A percentile compares a stretch with the other conserved stretches of the same genome.
These are phyloP conservation scores for Vinca minor DNA, from an alignment of 257 asterid species.

Conservation along the genomic window DNA sequence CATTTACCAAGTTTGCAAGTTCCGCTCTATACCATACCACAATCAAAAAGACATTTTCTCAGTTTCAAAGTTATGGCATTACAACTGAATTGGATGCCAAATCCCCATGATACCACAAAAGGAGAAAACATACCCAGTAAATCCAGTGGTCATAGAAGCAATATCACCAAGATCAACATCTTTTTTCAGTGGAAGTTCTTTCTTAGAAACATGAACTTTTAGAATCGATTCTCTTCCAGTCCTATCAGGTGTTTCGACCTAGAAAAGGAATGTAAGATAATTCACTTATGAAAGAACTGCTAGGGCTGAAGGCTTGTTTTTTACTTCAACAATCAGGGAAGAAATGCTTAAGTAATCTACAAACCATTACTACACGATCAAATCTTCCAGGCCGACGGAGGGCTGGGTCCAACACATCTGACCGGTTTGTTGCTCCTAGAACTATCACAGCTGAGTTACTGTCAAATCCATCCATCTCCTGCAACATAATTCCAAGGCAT, in stretches of 20 bases:
- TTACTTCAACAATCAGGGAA: slow-evolving; percentile 11
- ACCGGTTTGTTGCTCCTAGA: slow-evolving; percentile 96
- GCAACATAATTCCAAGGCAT: slow-evolving; percentile 29
- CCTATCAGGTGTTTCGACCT: slow-evolving; percentile 99
- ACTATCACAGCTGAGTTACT: slow-evolving; percentile 97
- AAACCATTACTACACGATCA: slow-evolving; percentile 91
- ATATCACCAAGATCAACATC: slow-evolving; percentile 72
- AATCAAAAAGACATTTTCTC: slow-evolving; percentile 14
- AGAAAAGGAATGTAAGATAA: slow-evolving; percentile 19
- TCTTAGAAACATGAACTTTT: slow-evolving; percentile 78
- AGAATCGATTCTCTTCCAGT: slow-evolving; percentile 91
- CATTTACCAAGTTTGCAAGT: slow-evolving; percentile 96
- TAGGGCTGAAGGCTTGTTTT: slow-evolving; percentile 6
- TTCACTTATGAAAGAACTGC: slow-evolving; percentile 8
- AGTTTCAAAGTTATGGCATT: not conserved
- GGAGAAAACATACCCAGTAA: slow-evolving; percentile 69
- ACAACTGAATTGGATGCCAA: not conserved
- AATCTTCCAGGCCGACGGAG: slow-evolving; percentile 99
- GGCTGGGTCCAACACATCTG: slow-evolving; percentile 97
- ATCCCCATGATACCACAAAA: slow-evolving; percentile 4
- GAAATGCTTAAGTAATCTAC: slow-evolving; percentile 12
- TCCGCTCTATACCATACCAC: slow-evolving; percentile 70
- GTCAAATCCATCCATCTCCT: slow-evolving; percentile 99
- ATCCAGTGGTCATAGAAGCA: slow-evolving; percentile 96
- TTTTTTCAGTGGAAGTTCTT: slow-evolving; percentile 85